Evolutionary conservation across 441 rosid species (phyloP), one percentile per base, ranked within the genome.

Genomic region (Populus hybrid): DNA sequence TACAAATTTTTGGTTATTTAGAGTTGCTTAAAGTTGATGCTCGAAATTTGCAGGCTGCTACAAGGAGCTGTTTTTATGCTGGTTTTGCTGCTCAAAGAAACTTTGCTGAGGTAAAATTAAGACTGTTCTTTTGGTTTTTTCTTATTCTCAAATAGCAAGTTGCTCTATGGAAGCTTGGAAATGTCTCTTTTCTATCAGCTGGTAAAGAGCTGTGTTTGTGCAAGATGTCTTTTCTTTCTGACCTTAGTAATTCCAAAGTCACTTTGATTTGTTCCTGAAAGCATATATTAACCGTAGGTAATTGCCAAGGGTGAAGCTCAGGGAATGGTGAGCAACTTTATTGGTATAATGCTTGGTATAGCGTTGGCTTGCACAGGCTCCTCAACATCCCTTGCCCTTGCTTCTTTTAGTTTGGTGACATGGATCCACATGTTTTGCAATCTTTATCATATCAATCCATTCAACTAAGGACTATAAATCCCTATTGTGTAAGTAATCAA

Each of bases 221-320:
- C 24, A 18, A 21, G 26, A 63, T 73, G 66, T 67, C 10, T 18
- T 54, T 30, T 69, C 35, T 35, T 46, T 2, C 2, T 32, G 18
- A 11, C 38, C 34, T 32, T 30, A 26, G 34, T 32, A 35, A 10
- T 20, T 30, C 28, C 28, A 0, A 69, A 24, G 40, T 57, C 35
- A 70, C 21, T 36, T 36, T 4, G 34, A 36, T 73, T 10, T 72
- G 75, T 74, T 79, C 69, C 81, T 83, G 40, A 84, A 70, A 73
- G 64, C 32, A 74, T 72, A 46, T 73, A 24, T 67, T 66, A 35
- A 76, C 64, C 84, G 61, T 83, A 93, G 99, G 98, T 95, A 65
- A 95, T 95, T 76, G 98, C 97, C 32, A 95, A 93, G 79, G 99
- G 97, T 80, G 99, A 95, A 90, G 99, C 99, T 86, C 98, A 95